phyloP scores from a whole-genome alignment of 805 yeast species.

The Peterozyma toletana region DNA sequence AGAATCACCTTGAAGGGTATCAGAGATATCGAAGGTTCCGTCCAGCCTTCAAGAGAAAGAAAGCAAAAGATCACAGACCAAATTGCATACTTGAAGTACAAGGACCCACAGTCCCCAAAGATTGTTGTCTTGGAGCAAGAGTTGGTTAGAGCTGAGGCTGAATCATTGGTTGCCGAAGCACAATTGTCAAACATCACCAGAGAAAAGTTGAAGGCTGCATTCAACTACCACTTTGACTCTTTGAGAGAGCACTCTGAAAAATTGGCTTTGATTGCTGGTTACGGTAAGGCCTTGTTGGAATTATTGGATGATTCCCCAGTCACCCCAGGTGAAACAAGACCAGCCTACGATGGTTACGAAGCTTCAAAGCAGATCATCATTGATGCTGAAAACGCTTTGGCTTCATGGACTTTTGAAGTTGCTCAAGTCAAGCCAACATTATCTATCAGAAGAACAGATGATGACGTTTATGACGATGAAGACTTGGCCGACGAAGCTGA shows the following conservation, averaged over 20 bases:
- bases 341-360: constrained; percentile 96
- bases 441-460: constrained; percentile 70
- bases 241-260: constrained; percentile 93
- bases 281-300: constrained; percentile 96
- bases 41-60: constrained; percentile 97
- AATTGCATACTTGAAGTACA: constrained; percentile 95
- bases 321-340: constrained; percentile 98
- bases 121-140: constrained; percentile 95
- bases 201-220: constrained; percentile 95
- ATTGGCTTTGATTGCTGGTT: constrained; percentile 94
- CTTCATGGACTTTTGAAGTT: constrained; percentile 93
- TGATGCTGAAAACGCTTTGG: constrained; percentile 93
- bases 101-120: constrained; percentile 97
- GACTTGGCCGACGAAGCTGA: constrained; percentile 32
- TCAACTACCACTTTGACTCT: constrained; percentile 94
- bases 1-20: constrained; percentile 90
- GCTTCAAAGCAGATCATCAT: constrained; percentile 96
- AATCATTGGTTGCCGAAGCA: constrained; percentile 97
- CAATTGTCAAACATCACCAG: constrained; percentile 97
- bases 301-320: constrained; percentile 94
- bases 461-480: constrained; percentile 52
- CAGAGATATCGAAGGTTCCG: constrained; percentile 95
- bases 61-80: constrained; percentile 96
- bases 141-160: constrained; percentile 98
- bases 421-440: constrained; percentile 93